These are phyloP conservation scores for Starmerella sp. DNA, from an alignment of 805 yeast species.

Conservation along the genomic window DNA sequence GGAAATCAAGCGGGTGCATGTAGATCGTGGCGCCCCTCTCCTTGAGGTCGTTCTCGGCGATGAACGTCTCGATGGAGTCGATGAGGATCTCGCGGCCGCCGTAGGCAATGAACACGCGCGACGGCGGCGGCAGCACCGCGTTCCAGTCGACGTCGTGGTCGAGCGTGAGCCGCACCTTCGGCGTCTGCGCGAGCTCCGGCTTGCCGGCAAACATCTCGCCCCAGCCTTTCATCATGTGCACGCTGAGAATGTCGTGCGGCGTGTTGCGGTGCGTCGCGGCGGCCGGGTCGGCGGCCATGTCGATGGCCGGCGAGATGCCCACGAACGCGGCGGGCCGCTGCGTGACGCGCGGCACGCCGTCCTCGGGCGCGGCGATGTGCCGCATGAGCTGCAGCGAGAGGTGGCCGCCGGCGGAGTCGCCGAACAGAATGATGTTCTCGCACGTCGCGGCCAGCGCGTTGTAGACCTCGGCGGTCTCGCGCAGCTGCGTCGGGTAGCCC, in stretches of 20 bases:
- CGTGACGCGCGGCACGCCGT: neutral
- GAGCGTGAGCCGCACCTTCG: neutral
- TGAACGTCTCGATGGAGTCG: neutral
- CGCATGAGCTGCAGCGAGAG: constrained; percentile 13
- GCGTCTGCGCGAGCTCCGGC: neutral
- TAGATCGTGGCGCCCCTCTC: neutral
- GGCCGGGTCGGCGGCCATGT: neutral
- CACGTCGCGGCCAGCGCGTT: constrained; percentile 14
- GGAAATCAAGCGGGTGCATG: neutral
- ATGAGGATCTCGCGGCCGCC: neutral
- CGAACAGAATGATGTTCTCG: constrained; percentile 22
- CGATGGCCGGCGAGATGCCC: neutral
- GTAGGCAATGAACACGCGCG: neutral
- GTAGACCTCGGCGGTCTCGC: constrained; percentile 19
- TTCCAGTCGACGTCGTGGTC: neutral
- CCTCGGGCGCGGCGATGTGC: neutral
- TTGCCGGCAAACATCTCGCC: neutral
- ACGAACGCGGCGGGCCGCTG: neutral
- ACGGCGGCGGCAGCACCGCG: neutral
- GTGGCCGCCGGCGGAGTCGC: constrained; percentile 30
- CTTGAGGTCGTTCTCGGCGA: neutral
- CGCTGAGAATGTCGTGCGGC: neutral
- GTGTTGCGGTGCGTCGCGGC: neutral
- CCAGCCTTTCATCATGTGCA: neutral
- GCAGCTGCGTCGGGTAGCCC: constrained; percentile 24